Evolutionary conservation across 257 asterid species (phyloP).

Genomic region (Solanum infundibuliforme): DNA sequence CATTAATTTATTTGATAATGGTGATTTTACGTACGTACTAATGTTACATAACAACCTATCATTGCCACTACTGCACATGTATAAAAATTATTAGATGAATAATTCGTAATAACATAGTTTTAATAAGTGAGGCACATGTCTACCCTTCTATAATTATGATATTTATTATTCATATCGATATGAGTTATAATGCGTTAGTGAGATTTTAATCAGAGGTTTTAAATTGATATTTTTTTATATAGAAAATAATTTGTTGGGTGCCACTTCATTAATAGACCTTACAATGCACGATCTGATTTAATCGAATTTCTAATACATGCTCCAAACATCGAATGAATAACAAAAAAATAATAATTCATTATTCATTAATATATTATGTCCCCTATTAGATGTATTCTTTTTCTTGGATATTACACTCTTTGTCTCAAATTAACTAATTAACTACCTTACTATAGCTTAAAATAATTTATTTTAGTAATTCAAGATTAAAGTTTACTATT

Average conservation of each 20-base stretch:
- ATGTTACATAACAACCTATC: neutral
- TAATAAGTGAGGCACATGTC: neutral
- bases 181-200: accelerated
- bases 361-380: neutral
- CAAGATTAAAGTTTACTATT: neutral
- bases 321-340: too few relatives aligned
- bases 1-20: neutral
- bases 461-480: too few relatives aligned
- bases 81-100: neutral
- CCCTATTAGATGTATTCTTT: neutral
- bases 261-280: accelerated
- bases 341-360: neutral
- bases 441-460: neutral
- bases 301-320: too few relatives aligned
- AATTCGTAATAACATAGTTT: neutral
- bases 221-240: too few relatives aligned
- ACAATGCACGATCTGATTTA: too few relatives aligned
- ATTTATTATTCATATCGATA: neutral
- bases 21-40: neutral
- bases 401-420: neutral
- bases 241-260: too few relatives aligned
- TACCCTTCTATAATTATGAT: neutral
- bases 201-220: too few relatives aligned
- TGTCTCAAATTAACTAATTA: neutral
- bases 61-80: neutral